Base-by-base conservation (phyloP, 495 filamentous ascomycete species). In the Barbatosphaeria neglecta region DNA sequence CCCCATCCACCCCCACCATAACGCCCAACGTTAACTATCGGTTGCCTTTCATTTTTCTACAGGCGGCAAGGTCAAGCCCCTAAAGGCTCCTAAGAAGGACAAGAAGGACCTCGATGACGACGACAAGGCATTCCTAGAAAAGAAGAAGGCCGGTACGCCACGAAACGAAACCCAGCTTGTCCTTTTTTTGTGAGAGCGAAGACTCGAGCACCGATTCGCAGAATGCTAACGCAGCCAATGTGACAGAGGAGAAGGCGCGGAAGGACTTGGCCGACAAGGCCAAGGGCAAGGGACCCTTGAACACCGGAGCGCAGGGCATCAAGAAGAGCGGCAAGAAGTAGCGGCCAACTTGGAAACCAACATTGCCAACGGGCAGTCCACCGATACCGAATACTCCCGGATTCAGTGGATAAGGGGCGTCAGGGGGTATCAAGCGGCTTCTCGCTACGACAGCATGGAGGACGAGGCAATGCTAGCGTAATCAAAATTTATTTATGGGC, bases 311-410 rank as follows among this genome's bases (percentile, higher is more conserved):
- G 43, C 85, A 90, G 68, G 85, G 85, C 42, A 92, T 92, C 70
- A 92, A 90, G 80, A 90, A 87, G 73, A 86, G 82, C 24, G 86
- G 86, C 60, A 90, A 92, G 82, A 89, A 88, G 75, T 87, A 75
- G n/a, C n/a, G n/a, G n/a, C n/a, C n/a, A n/a, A n/a, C n/a, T n/a
- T n/a, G n/a, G n/a, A n/a, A n/a, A n/a, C n/a, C n/a, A n/a, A n/a
- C n/a, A n/a, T n/a, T n/a, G n/a, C n/a, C n/a, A n/a, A n/a, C 9
- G 17, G 18, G 3, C 25, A 6, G 31, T 18, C 17, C 18, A 17
- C 24, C 10, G 43, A 44, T 44, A 16, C 22, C 24, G 24, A n/a
- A n/a, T n/a, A n/a, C n/a, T n/a, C n/a, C n/a, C n/a, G n/a, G n/a
- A n/a, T n/a, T n/a, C n/a, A n/a, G n/a, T n/a, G n/a, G n/a, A n/a